Conservation (phyloP, 257 asterid genomes). For the Gardenia jasminoides region DNA sequence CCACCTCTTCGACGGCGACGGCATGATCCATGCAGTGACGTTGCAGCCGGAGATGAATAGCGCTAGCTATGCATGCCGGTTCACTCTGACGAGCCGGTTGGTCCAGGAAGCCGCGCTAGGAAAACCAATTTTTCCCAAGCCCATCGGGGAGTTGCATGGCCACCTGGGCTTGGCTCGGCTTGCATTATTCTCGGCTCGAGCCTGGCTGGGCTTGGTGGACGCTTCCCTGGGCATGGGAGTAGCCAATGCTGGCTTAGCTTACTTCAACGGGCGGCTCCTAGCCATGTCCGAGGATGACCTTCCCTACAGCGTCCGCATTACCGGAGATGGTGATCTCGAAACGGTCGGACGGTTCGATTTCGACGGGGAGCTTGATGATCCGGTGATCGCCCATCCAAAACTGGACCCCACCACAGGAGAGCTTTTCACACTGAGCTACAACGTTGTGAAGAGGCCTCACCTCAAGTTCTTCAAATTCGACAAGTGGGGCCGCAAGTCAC, state of each 20-base stretch:
- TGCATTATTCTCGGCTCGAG: slow-evolving; percentile 37
- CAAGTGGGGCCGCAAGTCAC: slow-evolving; percentile 33
- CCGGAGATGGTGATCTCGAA: slow-evolving; percentile 39
- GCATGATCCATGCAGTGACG: slow-evolving; percentile 62
- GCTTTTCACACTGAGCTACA: slow-evolving; percentile 45
- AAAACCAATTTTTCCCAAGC: slow-evolving; percentile 49
- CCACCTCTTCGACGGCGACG: slow-evolving; percentile 73
- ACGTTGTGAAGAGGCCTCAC: slow-evolving; percentile 37
- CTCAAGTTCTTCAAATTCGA: slow-evolving; percentile 49
- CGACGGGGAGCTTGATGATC: slow-evolving; percentile 34
- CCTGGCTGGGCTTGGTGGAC: slow-evolving; percentile 32
- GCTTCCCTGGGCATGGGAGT: slow-evolving; percentile 33
- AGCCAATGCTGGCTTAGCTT: slow-evolving; percentile 51
- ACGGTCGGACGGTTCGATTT: slow-evolving; percentile 49
- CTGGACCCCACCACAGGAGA: slow-evolving; percentile 57
- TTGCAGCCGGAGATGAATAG: slow-evolving; percentile 20
- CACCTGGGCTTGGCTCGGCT: slow-evolving; percentile 60
- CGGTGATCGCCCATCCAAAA: slow-evolving; percentile 63
- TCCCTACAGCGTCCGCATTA: slow-evolving; percentile 41
- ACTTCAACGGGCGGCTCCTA: slow-evolving; percentile 48
- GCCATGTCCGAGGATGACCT: slow-evolving; percentile 68
- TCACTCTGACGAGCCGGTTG: slow-evolving; percentile 49
- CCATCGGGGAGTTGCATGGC: slow-evolving; percentile 66
- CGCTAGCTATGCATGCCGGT: slow-evolving; percentile 56
- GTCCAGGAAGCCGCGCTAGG: slow-evolving; percentile 44